Evolutionary conservation across 805 yeast species (phyloP).

Genomic region (Saturnispora silvae): DNA sequence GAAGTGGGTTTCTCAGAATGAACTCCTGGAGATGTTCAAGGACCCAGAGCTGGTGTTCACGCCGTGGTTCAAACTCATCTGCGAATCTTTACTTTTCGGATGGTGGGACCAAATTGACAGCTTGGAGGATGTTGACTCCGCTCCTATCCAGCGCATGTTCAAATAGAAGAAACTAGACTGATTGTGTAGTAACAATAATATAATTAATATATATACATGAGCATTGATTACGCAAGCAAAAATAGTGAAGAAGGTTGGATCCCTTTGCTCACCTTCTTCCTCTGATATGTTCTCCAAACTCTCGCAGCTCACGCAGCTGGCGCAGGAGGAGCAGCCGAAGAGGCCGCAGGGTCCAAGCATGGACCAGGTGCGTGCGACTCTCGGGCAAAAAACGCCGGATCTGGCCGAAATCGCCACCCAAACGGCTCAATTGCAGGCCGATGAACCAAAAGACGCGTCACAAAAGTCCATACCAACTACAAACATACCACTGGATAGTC

Average conservation of each 20-base stretch:
- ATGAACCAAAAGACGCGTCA: conserved; percentile 1
- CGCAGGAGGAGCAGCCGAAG: conserved; percentile 24
- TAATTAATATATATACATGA: not conserved
- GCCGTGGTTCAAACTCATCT: conserved; percentile 96
- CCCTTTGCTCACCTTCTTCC: not conserved
- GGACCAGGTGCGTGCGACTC: conserved; percentile 17
- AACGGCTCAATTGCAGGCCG: not conserved
- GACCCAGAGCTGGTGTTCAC: conserved; percentile 63
- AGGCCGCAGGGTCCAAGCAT: conserved; percentile 17
- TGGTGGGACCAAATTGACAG: conserved; percentile 84
- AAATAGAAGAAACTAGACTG: conserved; percentile 10
- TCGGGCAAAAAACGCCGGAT: not conserved
- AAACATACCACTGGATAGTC: conserved; percentile 26
- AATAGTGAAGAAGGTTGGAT: too few relatives aligned
- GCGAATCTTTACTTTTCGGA: conserved; percentile 77
- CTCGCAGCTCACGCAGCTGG: conserved; percentile 6
- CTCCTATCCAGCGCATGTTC: conserved; percentile 40
- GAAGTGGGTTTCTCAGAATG: conserved; percentile 58
- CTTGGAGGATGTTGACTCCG: conserved; percentile 39
- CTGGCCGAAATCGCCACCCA: not conserved
- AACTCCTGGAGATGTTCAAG: conserved; percentile 66
- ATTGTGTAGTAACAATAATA: too few relatives aligned
- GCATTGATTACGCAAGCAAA: not conserved
- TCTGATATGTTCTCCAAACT: conserved; percentile 5
- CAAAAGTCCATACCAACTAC: conserved; percentile 18